Evolutionary conservation across 805 yeast genomes (phyloP).

Genomic region (Cyberlindnera veronae): DNA sequence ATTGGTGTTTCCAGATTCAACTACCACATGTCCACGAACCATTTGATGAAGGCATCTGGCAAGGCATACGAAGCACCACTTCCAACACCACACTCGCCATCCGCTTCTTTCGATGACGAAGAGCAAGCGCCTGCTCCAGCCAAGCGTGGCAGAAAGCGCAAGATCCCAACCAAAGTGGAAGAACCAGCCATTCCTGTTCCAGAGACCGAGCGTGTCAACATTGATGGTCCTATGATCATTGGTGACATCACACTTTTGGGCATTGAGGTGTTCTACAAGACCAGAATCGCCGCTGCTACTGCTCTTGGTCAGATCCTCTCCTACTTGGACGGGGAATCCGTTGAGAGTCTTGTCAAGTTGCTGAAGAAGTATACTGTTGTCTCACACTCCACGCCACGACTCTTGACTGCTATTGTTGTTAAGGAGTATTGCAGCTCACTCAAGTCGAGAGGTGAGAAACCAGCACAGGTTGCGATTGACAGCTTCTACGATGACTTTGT

Average conservation of each 20-base stretch:
- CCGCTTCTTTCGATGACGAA: constrained; percentile 5
- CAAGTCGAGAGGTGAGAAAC: constrained; percentile 13
- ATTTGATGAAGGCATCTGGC: constrained; percentile 80
- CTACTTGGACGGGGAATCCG: constrained; percentile 38
- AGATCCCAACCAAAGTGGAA: constrained; percentile 27
- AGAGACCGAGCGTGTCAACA: constrained; percentile 67
- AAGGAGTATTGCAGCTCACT: constrained; percentile 57
- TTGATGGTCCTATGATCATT: constrained; percentile 86
- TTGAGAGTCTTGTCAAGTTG: constrained; percentile 36
- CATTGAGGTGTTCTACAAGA: constrained; percentile 63
- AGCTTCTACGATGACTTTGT: constrained; percentile 29
- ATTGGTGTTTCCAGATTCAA: constrained; percentile 89
- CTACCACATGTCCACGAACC: constrained; percentile 75
- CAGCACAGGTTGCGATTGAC: constrained; percentile 29
- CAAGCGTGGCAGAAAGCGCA: constrained; percentile 48
- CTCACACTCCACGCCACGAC: constrained; percentile 68
- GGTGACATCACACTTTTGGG: constrained; percentile 92
- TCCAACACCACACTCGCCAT: too few species aligned
- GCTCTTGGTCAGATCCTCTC: constrained; percentile 72
- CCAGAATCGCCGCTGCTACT: constrained; percentile 70
- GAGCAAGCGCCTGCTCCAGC: constrained; percentile 20
- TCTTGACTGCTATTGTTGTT: constrained; percentile 63
- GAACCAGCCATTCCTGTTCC: constrained; percentile 43
- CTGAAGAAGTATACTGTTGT: constrained; percentile 25
- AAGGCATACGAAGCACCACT: constrained; percentile 5